Conservation (phyloP, 2,329 filamentous ascomycete genomes). For the Polychaeton citri region DNA sequence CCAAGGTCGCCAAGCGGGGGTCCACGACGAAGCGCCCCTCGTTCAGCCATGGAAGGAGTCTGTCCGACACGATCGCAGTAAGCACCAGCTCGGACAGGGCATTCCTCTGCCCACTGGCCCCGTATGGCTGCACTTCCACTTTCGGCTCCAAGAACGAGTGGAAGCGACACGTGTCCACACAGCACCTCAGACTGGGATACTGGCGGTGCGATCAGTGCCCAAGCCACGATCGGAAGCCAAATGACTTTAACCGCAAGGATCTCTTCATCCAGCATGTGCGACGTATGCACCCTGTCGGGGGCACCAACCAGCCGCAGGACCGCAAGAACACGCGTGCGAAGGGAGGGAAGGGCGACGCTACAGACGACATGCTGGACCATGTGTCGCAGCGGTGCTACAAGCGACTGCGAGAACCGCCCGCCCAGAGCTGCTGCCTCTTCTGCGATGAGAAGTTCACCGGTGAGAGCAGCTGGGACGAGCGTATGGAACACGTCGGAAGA, state of each 20-base stretch:
- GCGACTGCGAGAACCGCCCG: conserved; percentile 49
- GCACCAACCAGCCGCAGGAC: conserved; percentile 2
- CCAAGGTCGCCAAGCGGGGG: conserved; percentile 8
- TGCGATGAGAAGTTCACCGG: conserved; percentile 55
- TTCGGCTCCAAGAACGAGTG: conserved; percentile 86
- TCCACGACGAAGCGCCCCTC: conserved; percentile 4
- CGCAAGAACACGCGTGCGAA: conserved; percentile 2
- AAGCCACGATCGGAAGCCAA: conserved; percentile 21
- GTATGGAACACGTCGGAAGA: conserved; percentile 76
- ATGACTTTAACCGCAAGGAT: conserved; percentile 83
- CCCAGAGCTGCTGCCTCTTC: conserved; percentile 47
- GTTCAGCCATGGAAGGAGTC: conserved; percentile 2
- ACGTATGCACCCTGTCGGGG: conserved; percentile 60
- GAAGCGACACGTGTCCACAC: conserved; percentile 75
- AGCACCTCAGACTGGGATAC: conserved; percentile 62
- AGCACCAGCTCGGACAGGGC: conserved; percentile 12
- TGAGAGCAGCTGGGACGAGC: conserved; percentile 56
- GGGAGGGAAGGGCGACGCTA: conserved; percentile 4
- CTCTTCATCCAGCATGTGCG: conserved; percentile 79
- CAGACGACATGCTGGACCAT: conserved; percentile 27
- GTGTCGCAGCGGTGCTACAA: conserved; percentile 47
- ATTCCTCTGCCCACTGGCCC: conserved; percentile 66
- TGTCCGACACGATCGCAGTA: neutral
- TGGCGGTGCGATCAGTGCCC: conserved; percentile 61
- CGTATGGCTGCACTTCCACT: conserved; percentile 58